These are phyloP conservation scores for Eutrema yunnanense DNA, from an alignment of 345 rosid genomes.

Conservation along the genomic window DNA sequence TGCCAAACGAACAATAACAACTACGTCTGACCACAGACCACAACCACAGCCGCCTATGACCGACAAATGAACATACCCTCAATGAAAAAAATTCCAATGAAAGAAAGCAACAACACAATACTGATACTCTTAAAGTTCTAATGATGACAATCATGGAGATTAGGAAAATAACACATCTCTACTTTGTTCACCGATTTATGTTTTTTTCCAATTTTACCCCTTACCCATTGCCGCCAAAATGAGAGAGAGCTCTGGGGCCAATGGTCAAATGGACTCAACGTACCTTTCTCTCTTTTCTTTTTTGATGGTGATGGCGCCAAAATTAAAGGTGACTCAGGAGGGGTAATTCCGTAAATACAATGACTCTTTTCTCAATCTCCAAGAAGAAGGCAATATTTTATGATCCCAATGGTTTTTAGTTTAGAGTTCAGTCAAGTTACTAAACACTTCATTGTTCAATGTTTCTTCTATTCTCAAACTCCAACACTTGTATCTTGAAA, in stretches of 20 bases:
- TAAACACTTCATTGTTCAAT: conserved; percentile 27
- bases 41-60: too few relatives aligned
- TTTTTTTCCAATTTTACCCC: conserved; percentile 12
- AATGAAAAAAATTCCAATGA: neutral
- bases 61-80: too few relatives aligned
- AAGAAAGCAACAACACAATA: conserved; percentile 19
- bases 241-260: conserved; percentile 9
- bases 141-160: conserved; percentile 28
- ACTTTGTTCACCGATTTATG: conserved; percentile 13
- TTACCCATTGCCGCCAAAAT: conserved; percentile 20
- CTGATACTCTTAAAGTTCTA: neutral
- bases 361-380: conserved; percentile 7
- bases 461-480: conserved; percentile 23
- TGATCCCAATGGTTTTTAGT: conserved; percentile 27
- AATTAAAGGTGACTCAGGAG: neutral
- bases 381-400: neutral
- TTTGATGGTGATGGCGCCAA: conserved; percentile 24
- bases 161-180: conserved; percentile 30
- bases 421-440: conserved; percentile 21
- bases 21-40: too few relatives aligned
- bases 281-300: conserved; percentile 19
- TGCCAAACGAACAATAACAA: too few relatives aligned
- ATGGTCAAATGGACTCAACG: conserved; percentile 25
- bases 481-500: conserved; percentile 12
- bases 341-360: neutral